Evolutionary conservation across 306 rosid species (phyloP).

Genomic region (Styphnolobium japonicum): DNA sequence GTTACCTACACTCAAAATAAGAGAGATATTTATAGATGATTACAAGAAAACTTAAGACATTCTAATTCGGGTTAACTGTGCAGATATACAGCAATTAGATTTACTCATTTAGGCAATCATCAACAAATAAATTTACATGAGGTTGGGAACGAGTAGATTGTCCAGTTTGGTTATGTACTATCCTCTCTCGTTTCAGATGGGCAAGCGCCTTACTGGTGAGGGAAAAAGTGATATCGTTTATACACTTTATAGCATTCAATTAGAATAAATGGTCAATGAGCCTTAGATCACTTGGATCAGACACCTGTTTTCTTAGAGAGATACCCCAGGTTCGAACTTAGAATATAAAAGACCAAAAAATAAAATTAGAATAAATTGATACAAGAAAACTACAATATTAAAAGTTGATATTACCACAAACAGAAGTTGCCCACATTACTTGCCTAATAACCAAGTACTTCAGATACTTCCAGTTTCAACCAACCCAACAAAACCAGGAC

Average conservation of each 20-base stretch:
- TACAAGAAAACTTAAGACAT: background rate
- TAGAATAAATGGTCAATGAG: background rate
- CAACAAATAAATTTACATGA: background rate
- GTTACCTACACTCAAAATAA: constrained; percentile 67
- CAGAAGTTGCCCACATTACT: background rate
- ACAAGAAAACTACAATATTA: background rate
- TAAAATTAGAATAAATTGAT: background rate
- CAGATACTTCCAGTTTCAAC: background rate
- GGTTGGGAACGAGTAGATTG: background rate
- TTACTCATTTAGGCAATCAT: background rate
- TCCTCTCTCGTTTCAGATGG: background rate
- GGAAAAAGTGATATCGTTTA: background rate
- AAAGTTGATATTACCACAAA: constrained; percentile 13
- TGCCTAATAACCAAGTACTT: background rate
- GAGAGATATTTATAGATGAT: background rate
- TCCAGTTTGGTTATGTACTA: background rate
- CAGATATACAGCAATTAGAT: background rate
- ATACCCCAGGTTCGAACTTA: background rate
- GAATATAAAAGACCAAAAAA: background rate
- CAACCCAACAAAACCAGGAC: background rate
- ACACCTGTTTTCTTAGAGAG: background rate
- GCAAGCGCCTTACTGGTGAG: background rate
- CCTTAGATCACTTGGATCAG: background rate
- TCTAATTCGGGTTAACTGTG: background rate
- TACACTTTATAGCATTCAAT: background rate